These are phyloP conservation scores for Grosmannia clavigera DNA, from an alignment of 2,329 filamentous ascomycete genomes.

Conservation along the genomic window DNA sequence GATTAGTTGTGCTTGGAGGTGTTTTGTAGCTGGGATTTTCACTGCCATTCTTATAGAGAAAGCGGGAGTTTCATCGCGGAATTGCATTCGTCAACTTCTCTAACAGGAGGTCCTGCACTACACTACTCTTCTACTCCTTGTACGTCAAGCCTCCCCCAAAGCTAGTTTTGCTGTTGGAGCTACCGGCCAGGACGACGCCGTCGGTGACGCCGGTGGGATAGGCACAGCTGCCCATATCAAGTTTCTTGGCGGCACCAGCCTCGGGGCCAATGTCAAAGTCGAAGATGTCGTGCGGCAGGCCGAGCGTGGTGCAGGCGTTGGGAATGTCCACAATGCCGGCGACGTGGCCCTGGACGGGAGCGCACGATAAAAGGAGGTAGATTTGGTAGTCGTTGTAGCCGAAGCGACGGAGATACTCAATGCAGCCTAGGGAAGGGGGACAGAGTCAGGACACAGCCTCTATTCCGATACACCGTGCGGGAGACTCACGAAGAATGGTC, in stretches of 20 bases:
- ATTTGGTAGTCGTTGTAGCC: constrained; percentile 65
- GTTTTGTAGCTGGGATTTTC: background rate
- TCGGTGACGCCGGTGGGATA: constrained; percentile 37
- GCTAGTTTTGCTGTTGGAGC: constrained; percentile 33
- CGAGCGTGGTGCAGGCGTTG: constrained; percentile 81
- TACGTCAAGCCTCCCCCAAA: constrained; percentile 40
- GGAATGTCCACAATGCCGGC: constrained; percentile 86
- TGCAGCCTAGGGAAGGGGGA: constrained; percentile 38
- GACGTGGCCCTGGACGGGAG: constrained; percentile 76
- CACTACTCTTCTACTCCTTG: constrained; percentile 16
- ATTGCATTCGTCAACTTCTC: no score
- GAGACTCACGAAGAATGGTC: constrained; percentile 46
- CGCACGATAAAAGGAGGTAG: constrained; percentile 74
- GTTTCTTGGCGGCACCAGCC: constrained; percentile 22
- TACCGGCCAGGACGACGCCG: constrained; percentile 30
- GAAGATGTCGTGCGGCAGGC: constrained; percentile 86
- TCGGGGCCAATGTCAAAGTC: constrained; percentile 79
- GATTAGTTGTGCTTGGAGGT: background rate
- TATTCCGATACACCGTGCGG: background rate
- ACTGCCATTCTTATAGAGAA: background rate
- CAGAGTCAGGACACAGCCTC: background rate
- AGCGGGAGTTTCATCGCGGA: background rate
- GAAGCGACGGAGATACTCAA: constrained; percentile 68
- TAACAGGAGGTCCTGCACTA: no score
- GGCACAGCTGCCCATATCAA: constrained; percentile 61